Evolutionary conservation across 2,329 filamentous ascomycete species (phyloP), one percentile per base, ranked within the genome.

Genomic region (Fusarium miscanthi): DNA sequence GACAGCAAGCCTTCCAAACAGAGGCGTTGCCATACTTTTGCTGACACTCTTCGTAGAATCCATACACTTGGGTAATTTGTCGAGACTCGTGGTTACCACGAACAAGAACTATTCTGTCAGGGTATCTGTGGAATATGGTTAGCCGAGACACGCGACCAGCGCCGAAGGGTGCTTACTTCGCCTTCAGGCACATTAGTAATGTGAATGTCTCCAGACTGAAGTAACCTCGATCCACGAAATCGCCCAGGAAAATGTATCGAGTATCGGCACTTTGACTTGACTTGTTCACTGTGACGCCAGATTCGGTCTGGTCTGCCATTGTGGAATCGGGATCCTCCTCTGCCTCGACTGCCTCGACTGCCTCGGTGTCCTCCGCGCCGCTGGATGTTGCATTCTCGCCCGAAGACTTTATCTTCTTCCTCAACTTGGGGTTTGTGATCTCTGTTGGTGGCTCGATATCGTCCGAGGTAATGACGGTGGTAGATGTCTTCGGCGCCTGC

Each of bases 1-100:
- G 96, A 72, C 96, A 99, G 82, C 98, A 99, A 66, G 97, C 96
- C 83, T 99, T 97, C 96, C 96, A 99, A n/a, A 99, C 96, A 53
- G 97, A 98, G 17, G 96, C 94, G 80, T 98, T 98, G 79, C 96
- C 96, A 81, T 99, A 99, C 83, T 99, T 99, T 78, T 96, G 93
- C 62, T 94, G 94, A 82, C 96, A 99, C 82, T 99, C 96, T 68
- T 97, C 97, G 83, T 99, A 99, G 84, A 99, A 99, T 59, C 96
- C 96, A 82, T 99, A 99, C 27, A 97, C 97, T 80, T 99, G 96
- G 13, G 96, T 99, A 72, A 99, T 97, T 78, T 97, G 96, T 72
- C 96, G 92, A 31, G 94, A 98, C 83, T 99, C 96, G 85, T 99
- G 96, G 83, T 99, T 99, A 71, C 96, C 96, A 74, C 96, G 93